Percentiles rank a stretch among this genome's conserved stretches.
Evolutionary conservation across 495 filamentous ascomycete species (phyloP).

Genomic region (Terfezia boudieri): DNA sequence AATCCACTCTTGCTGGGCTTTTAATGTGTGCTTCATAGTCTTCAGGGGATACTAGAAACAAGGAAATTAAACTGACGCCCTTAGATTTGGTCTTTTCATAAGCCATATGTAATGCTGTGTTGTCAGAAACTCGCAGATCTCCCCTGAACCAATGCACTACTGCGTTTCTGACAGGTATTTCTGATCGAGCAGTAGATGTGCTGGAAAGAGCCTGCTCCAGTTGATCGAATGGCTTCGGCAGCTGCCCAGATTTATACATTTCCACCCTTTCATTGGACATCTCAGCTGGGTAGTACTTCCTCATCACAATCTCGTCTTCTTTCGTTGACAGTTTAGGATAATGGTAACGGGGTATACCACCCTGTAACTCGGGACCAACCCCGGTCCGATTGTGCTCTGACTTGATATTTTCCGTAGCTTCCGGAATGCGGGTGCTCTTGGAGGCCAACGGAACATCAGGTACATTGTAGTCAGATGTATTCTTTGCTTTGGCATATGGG

Average conservation of each 20-base stretch:
- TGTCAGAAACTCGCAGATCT: constrained; percentile 54
- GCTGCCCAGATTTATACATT: constrained; percentile 41
- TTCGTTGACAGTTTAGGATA: background rate
- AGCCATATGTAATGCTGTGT: constrained; percentile 46
- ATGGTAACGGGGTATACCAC: background rate
- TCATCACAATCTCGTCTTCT: constrained; percentile 47
- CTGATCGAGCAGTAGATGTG: constrained; percentile 25
- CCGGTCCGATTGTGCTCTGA: too few species aligned
- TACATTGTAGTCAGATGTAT: too few species aligned
- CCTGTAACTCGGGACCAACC: background rate
- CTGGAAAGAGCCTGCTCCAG: constrained; percentile 32
- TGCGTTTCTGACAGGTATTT: constrained; percentile 30
- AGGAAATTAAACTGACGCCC: constrained; percentile 42
- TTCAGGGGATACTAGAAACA: constrained; percentile 69
- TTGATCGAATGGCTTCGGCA: constrained; percentile 47
- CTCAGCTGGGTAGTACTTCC: constrained; percentile 64
- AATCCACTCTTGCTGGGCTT: constrained; percentile 53
- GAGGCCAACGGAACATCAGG: too few species aligned
- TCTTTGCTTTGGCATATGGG: too few species aligned
- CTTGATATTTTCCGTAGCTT: too few species aligned
- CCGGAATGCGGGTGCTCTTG: too few species aligned
- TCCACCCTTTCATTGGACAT: constrained; percentile 56
- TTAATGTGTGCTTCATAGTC: constrained; percentile 67
- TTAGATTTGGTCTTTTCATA: constrained; percentile 24
- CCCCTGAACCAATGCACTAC: constrained; percentile 88